Percentiles rank a stretch among this genome's conserved stretches.
These are phyloP conservation scores for Selenicereus undatus DNA, from an alignment of 148 eudicot genomes.

Conservation along the genomic window DNA sequence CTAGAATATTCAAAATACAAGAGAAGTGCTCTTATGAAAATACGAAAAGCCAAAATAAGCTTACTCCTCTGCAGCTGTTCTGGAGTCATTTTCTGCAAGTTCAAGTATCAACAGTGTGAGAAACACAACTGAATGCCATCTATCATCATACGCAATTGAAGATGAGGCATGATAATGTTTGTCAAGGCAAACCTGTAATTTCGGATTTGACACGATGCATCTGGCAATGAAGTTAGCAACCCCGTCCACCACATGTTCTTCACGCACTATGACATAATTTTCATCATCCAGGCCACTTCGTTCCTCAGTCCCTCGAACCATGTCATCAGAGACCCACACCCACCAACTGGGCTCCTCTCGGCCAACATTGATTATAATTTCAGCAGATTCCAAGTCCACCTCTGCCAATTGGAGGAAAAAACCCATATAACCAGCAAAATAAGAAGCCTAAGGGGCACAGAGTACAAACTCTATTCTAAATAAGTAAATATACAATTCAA, in stretches of 20 bases:
- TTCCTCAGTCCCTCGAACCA: conserved; percentile 74
- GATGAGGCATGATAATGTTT: background rate
- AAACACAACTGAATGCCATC: background rate
- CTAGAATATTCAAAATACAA: no score
- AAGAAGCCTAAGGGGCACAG: background rate
- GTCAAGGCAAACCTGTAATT: conserved; percentile 47
- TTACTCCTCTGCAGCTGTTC: conserved; percentile 73
- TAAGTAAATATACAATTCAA: background rate
- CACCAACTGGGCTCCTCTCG: conserved; percentile 86
- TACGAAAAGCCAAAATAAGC: conserved; percentile 19
- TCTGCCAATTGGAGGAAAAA: conserved; percentile 28
- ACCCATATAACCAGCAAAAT: conserved; percentile 7
- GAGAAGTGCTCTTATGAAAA: background rate
- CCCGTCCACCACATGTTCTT: conserved; percentile 92
- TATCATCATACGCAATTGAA: background rate
- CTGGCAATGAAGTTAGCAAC: conserved; percentile 88
- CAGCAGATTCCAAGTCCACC: conserved; percentile 60
- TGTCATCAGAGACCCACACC: conserved; percentile 91
- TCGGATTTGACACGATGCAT: conserved; percentile 70
- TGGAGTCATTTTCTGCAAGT: conserved; percentile 72
- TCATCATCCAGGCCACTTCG: conserved; percentile 80
- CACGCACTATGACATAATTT: conserved; percentile 64
- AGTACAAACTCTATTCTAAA: background rate
- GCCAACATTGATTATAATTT: conserved; percentile 61
- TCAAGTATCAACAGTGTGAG: conserved; percentile 8